Conservation (phyloP, 1,139 yeast genomes). For the Wickerhamomyces sp. region DNA sequence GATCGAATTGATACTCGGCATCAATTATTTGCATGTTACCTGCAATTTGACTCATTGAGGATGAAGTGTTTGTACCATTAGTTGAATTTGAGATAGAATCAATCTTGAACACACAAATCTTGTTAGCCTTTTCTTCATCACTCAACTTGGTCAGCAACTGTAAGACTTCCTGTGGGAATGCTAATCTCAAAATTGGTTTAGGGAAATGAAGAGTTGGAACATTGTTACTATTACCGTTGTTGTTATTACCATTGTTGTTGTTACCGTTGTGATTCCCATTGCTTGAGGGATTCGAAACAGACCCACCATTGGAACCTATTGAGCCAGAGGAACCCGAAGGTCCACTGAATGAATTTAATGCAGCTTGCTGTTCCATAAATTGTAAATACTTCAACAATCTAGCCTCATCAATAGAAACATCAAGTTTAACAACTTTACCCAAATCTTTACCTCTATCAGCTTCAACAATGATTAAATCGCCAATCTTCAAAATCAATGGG, state of each 20-base stretch:
- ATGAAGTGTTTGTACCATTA: conserved; percentile 1
- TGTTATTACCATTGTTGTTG: conserved; percentile 15
- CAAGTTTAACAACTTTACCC: conserved; percentile 70
- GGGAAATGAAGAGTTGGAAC: conserved; percentile 37
- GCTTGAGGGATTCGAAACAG: conserved; percentile 18
- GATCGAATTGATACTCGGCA: conserved; percentile 95
- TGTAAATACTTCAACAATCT: conserved; percentile 67
- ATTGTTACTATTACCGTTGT: conserved; percentile 3
- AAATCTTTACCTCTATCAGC: conserved; percentile 94
- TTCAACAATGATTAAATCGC: conserved; percentile 88
- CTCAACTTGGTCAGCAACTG: conserved; percentile 31
- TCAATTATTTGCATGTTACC: conserved; percentile 48
- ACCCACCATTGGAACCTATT: conserved; percentile 7
- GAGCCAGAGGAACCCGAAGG: conserved; percentile 7
- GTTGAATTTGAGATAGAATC: conserved; percentile 22
- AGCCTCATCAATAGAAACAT: conserved; percentile 72
- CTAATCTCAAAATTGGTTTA: conserved; percentile 65
- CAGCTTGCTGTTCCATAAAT: conserved; percentile 45
- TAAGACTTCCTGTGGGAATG: conserved; percentile 32
- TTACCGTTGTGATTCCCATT: conserved; percentile 9
- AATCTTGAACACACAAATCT: conserved; percentile 31
- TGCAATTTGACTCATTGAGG: conserved; percentile 15
- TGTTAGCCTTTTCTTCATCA: conserved; percentile 44
- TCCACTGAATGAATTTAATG: conserved; percentile 27
- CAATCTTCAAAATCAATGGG: conserved; percentile 49